Percentiles rank a stretch among this genome's conserved stretches.
Conservation (phyloP, 352 stramenopile genomes). For the Phytopythium sindhum region DNA sequence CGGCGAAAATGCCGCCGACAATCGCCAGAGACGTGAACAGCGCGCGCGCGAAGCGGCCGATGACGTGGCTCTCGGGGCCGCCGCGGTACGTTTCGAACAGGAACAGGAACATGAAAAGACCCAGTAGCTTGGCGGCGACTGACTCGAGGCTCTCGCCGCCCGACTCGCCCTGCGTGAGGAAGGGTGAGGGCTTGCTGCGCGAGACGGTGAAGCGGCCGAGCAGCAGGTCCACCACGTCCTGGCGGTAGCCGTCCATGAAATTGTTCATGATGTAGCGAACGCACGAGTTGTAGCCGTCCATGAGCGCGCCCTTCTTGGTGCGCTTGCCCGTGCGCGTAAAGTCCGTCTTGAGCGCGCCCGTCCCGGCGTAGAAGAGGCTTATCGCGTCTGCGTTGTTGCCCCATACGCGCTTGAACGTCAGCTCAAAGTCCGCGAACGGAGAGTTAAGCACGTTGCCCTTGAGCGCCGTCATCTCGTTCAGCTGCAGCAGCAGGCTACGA, state of each 20-base stretch:
- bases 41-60: constrained; percentile 57
- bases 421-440: constrained; percentile 63
- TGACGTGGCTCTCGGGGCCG: constrained; percentile 34
- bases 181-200: constrained; percentile 51
- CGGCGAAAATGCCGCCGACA: constrained; percentile 37
- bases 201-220: constrained; percentile 57
- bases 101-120: constrained; percentile 50
- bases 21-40: constrained; percentile 49
- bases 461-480: constrained; percentile 66
- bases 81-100: constrained; percentile 54
- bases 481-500: constrained; percentile 81
- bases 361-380: constrained; percentile 92
- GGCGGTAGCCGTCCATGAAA: constrained; percentile 92
- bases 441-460: constrained; percentile 70
- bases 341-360: constrained; percentile 93
- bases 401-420: constrained; percentile 90
- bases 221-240: constrained; percentile 94
- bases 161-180: constrained; percentile 18
- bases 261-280: constrained; percentile 96
- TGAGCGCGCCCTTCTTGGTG: constrained; percentile 89
- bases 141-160: constrained; percentile 53
- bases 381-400: constrained; percentile 96
- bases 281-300: constrained; percentile 94
- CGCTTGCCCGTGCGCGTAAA: constrained; percentile 94
- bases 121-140: constrained; percentile 45